These are phyloP conservation scores for sunflower (Helianthus annuus) DNA, from an alignment of 129 eudicot species.

Conservation along the genomic window HanXRQr2.0-SUNRISE NC_035437.2:45217730-45218229, in stretches of 20 bases:
- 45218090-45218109: slow-evolving; percentile 63
- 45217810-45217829: no score
- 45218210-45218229: slow-evolving; percentile 68
- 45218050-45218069: slow-evolving; percentile 70
- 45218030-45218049: slow-evolving; percentile 53
- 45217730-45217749: no score
- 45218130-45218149: slow-evolving; percentile 56
- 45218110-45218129: slow-evolving; percentile 61
- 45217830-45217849: neutral
- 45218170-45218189: slow-evolving; percentile 59
- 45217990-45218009: slow-evolving; percentile 48
- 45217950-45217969: slow-evolving; percentile 68
- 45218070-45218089: slow-evolving; percentile 71
- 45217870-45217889: slow-evolving; percentile 21
- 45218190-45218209: slow-evolving; percentile 70
- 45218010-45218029: slow-evolving; percentile 52
- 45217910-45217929: slow-evolving; percentile 9
- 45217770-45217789: no score
- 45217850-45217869: slow-evolving; percentile 23
- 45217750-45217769: no score
- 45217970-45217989: slow-evolving; percentile 60
- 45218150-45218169: slow-evolving; percentile 65
- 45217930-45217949: slow-evolving; percentile 50
- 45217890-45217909: slow-evolving; percentile 37
- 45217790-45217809: neutral